Conservation (phyloP, 2,329 filamentous ascomycete genomes). For the Aspergillus melleus region DNA sequence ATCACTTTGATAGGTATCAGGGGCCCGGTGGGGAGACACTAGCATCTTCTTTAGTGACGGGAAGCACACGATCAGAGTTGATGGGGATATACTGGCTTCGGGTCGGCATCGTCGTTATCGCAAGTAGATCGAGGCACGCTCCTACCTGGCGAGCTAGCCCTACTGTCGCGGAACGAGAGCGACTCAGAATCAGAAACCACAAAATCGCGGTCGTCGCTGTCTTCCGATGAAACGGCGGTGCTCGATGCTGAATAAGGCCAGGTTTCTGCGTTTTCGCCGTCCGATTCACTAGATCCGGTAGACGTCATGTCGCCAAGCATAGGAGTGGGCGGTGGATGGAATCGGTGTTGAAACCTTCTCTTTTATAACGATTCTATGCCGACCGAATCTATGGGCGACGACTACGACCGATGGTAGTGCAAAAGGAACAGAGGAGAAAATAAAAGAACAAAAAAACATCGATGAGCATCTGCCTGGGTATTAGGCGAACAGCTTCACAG, state of each 20-base stretch:
- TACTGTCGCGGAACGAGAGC: slow-evolving; percentile 2
- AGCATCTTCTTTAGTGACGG: background rate
- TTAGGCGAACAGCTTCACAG: background rate
- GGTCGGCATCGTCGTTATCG: background rate
- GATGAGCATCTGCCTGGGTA: background rate
- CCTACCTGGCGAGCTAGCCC: background rate
- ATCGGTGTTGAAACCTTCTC: background rate
- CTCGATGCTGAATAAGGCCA: background rate
- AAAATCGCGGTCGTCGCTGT: slow-evolving; percentile 8
- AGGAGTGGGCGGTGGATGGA: background rate
- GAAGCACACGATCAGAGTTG: background rate
- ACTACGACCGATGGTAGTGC: background rate
- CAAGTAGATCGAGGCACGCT: background rate
- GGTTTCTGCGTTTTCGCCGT: background rate
- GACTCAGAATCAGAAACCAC: slow-evolving; percentile 5
- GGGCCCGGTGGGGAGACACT: background rate
- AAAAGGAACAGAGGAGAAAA: background rate
- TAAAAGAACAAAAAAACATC: background rate
- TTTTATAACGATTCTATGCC: background rate
- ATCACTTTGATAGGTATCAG: slow-evolving; percentile 8
- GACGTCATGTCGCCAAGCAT: background rate
- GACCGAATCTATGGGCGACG: background rate
- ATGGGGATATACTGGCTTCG: background rate
- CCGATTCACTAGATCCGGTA: background rate
- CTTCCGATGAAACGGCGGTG: slow-evolving; percentile 2